phyloP scores from a whole-genome alignment of 192 early-diverging fungal genomes.

The Thamnidium elegans region DNA sequence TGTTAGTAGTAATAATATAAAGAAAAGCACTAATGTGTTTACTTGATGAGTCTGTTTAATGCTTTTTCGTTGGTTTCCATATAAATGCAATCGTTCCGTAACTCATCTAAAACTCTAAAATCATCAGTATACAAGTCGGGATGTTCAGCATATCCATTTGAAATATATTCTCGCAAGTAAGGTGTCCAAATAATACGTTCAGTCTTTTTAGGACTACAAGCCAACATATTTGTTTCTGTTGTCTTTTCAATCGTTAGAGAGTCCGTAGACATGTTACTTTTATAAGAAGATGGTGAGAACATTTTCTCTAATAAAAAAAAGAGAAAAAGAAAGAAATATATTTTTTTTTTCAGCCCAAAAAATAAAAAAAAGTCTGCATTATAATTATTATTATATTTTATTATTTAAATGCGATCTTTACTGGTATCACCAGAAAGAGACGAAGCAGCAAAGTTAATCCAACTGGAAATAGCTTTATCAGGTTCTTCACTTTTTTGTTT shows the following conservation, averaged over 20 bases:
- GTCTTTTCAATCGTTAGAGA: neutral
- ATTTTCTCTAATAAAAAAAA: neutral
- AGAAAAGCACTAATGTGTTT: constrained; percentile 3
- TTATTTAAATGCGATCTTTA: neutral
- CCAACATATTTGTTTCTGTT: constrained; percentile 51
- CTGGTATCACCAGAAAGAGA: neutral
- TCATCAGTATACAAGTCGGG: constrained; percentile 84
- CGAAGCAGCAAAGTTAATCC: neutral
- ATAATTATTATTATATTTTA: neutral
- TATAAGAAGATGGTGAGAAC: too few species aligned
- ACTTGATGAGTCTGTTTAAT: constrained; percentile 65
- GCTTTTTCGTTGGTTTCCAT: constrained; percentile 61
- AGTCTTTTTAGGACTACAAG: constrained; percentile 56
- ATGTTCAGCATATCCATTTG: constrained; percentile 78
- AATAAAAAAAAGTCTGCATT: neutral
- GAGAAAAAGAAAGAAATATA: neutral
- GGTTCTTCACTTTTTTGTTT: neutral
- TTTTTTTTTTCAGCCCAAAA: neutral
- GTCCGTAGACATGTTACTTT: too few species aligned
- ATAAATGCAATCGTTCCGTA: constrained; percentile 67
- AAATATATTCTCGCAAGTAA: constrained; percentile 66
- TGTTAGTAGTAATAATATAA: neutral
- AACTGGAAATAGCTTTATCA: neutral
- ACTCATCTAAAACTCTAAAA: constrained; percentile 75
- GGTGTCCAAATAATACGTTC: constrained; percentile 59